Percentiles rank a stretch among this genome's conserved stretches.
Conservation (phyloP, 345 rosid genomes). For the Gossypium longicalyx region DNA sequence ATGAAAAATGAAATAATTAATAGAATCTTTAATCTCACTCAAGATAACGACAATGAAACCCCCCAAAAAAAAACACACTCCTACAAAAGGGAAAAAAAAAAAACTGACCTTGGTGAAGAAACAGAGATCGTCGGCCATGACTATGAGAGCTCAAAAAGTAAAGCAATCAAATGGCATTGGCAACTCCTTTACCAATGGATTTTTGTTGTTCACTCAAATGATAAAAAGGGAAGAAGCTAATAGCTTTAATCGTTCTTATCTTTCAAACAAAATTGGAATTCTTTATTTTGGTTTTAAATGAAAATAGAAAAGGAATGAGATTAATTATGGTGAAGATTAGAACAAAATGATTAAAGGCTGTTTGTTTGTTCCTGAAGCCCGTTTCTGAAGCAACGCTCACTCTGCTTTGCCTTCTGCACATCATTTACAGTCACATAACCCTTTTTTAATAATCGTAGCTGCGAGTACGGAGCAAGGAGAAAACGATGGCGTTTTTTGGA, state of each 20-base stretch:
- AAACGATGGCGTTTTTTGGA: too few species aligned
- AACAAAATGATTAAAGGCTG: constrained; percentile 28
- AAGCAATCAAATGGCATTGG: constrained; percentile 45
- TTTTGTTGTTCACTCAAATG: background rate
- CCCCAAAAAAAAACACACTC: background rate
- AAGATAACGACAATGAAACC: background rate
- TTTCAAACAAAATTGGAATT: background rate
- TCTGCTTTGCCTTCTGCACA: background rate
- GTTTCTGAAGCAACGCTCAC: background rate
- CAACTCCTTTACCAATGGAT: constrained; percentile 22
- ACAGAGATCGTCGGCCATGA: constrained; percentile 77
- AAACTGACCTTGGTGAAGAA: constrained; percentile 62
- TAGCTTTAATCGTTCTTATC: background rate
- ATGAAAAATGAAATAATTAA: background rate
- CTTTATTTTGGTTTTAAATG: background rate
- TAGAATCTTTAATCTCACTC: constrained; percentile 17
- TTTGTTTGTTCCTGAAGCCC: background rate
- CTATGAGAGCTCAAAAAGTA: constrained; percentile 38
- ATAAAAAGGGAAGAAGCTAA: background rate
- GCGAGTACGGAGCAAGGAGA: background rate
- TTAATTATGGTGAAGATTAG: constrained; percentile 17
- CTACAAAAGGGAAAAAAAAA: background rate
- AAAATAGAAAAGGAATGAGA: background rate
- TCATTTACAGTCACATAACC: background rate
- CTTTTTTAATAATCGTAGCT: too few species aligned